Evolutionary conservation across 1,139 yeast genomes (phyloP), one percentile per base, ranked within the genome.

Genomic region (Hemisphaericaspora subhashii): DNA sequence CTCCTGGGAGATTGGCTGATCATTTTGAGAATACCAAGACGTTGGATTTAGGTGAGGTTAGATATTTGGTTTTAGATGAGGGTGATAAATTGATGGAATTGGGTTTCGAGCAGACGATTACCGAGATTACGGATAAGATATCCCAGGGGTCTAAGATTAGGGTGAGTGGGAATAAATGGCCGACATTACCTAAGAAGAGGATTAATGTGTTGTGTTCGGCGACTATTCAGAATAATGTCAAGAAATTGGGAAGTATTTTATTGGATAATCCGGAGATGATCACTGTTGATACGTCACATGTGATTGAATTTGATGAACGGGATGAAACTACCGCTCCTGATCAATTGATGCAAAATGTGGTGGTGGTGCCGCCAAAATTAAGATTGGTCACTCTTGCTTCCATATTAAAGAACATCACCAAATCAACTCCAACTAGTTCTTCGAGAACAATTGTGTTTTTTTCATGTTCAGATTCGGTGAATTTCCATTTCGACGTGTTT

Each of bases 1-100:
- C 97, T 0, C 97, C 97, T 1, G 97, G 97, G 37, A 74, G 97
- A 49, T 69, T 89, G 39, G 85, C 87, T 3, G 98, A 92, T 60
- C 98, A 92, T 66, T 79, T 92, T 50, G 95, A 88, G 46, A 86
- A 89, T 58, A 92, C 98, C 0, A 47, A 57, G 18, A 78, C 83
- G 16, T 74, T 89, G 44, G 83, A 88, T 48, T 64, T 86, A 22
- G 71, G 86, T 6, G 81, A 86, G 42, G 72, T 90, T 35, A 71
- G 96, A 52, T 92, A 89, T 77, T 75, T 90, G 22, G 81, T 92
- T 13, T 63, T 92, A 46, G 98, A 92, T 64, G 98, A 92, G 71
- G 98, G 98, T 58, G 98, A 92, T 64, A 78, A 90, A 50, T 73
- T 92, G 53, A 87, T 92, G 77, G 98, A 92, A 54, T 72, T 92